These are phyloP conservation scores for Lasiodiplodia sp. DNA, from an alignment of 2,329 filamentous ascomycete genomes.

Conservation along the genomic window DNA sequence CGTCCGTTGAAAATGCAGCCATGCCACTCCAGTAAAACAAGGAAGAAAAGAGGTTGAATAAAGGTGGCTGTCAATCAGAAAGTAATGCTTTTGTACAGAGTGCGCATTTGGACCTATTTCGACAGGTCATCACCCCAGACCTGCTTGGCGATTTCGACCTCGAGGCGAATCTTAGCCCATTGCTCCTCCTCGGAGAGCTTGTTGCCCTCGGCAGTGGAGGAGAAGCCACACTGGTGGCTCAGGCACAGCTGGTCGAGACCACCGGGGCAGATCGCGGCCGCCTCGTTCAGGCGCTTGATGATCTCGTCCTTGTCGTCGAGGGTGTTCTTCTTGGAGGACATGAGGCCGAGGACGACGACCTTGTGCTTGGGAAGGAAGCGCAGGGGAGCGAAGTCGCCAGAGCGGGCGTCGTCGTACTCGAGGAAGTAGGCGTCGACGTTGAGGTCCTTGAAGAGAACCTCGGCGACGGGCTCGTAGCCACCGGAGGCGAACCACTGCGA, in stretches of 20 bases:
- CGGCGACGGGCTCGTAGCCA: slow-evolving; percentile 65
- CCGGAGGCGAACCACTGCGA: slow-evolving; percentile 65
- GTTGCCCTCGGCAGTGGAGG: slow-evolving; percentile 64
- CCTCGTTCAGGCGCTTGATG: slow-evolving; percentile 46
- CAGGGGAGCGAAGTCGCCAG: slow-evolving; percentile 63
- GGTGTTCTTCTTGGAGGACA: slow-evolving; percentile 64
- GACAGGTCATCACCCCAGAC: slow-evolving; percentile 61
- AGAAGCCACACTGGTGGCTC: slow-evolving; percentile 66
- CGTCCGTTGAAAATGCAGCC: slow-evolving; percentile 11
- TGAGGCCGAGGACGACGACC: slow-evolving; percentile 63
- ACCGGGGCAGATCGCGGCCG: slow-evolving; percentile 55
- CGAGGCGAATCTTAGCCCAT: slow-evolving; percentile 63
- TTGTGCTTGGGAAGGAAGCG: slow-evolving; percentile 62
- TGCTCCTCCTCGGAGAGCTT: slow-evolving; percentile 64
- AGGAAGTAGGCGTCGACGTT: slow-evolving; percentile 67
- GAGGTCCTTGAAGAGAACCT: slow-evolving; percentile 64
- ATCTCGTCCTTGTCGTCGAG: slow-evolving; percentile 59
- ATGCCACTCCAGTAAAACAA: background rate
- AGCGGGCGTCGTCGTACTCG: slow-evolving; percentile 65
- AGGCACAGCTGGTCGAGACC: slow-evolving; percentile 64
- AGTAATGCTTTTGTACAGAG: background rate
- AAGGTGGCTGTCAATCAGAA: background rate
- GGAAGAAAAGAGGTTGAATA: background rate
- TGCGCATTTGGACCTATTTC: slow-evolving; percentile 9
- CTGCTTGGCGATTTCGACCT: slow-evolving; percentile 65